Evolutionary conservation across 805 yeast species (phyloP).

Genomic region (Alloascoidea hylecoeti): DNA sequence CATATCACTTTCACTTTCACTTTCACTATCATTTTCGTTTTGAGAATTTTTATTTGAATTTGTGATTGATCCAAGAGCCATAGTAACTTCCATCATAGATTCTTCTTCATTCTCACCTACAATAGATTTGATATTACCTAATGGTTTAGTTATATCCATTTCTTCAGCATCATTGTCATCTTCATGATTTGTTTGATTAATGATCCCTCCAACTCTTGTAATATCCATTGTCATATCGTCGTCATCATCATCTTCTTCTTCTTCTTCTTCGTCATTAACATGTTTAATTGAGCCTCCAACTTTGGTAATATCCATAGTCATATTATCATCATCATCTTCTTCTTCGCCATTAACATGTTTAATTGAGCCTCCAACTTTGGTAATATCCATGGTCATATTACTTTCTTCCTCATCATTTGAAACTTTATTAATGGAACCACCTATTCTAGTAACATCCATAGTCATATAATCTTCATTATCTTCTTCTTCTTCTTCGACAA

Average conservation of each 20-base stretch:
- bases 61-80: conserved; percentile 6
- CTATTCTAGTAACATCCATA: conserved; percentile 5
- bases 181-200: conserved; percentile 3
- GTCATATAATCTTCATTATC: conserved; percentile 5
- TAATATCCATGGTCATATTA: background rate
- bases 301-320: conserved; percentile 5
- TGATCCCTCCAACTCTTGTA: conserved; percentile 7
- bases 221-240: conserved; percentile 9
- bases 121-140: background rate
- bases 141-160: conserved; percentile 4
- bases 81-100: conserved; percentile 14
- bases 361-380: background rate
- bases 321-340: background rate
- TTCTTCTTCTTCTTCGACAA: background rate
- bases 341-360: conserved; percentile 3
- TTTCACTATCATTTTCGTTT: background rate
- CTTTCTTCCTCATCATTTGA: background rate
- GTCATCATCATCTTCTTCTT: conserved; percentile 2
- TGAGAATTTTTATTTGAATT: conserved; percentile 6
- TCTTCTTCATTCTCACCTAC: conserved; percentile 8
- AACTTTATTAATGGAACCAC: background rate
- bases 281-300: background rate
- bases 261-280: conserved; percentile 1
- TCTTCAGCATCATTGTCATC: background rate
- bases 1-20: background rate